These are phyloP conservation scores for Dacryopinax spathularia DNA, from an alignment of 768 basidiomycete species.

Conservation along the genomic window DNA sequence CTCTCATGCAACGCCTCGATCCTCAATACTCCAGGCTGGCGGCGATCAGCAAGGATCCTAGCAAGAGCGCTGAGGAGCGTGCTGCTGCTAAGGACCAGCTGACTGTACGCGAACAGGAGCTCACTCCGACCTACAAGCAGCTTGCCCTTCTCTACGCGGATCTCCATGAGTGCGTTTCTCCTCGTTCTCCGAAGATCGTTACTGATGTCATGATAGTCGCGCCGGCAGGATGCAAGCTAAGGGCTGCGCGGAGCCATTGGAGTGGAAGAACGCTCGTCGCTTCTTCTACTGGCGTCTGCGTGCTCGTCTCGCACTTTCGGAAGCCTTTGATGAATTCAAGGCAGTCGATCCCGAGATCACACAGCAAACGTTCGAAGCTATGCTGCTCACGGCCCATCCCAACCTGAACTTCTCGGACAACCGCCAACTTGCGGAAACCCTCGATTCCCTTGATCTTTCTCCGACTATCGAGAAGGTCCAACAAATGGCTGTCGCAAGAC, in stretches of 20 bases:
- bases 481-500: slow-evolving; percentile 51
- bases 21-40: slow-evolving; percentile 67
- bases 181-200: not conserved
- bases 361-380: slow-evolving; percentile 50
- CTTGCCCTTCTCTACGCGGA: slow-evolving; percentile 90
- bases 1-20: slow-evolving; percentile 89
- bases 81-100: slow-evolving; percentile 53
- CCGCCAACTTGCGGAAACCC: slow-evolving; percentile 43
- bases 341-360: slow-evolving; percentile 60
- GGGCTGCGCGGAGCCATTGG: slow-evolving; percentile 72
- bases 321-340: slow-evolving; percentile 46
- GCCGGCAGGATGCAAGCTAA: slow-evolving; percentile 95
- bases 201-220: slow-evolving; percentile 40
- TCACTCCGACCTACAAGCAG: slow-evolving; percentile 86
- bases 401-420: slow-evolving; percentile 38
- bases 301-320: slow-evolving; percentile 58
- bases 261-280: slow-evolving; percentile 81
- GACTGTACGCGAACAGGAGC: slow-evolving; percentile 56
- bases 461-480: slow-evolving; percentile 49
- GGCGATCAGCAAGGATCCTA: slow-evolving; percentile 57
- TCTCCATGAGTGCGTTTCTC: slow-evolving; percentile 69
- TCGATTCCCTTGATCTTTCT: slow-evolving; percentile 59
- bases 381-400: slow-evolving; percentile 47
- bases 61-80: slow-evolving; percentile 61
- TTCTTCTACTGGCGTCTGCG: slow-evolving; percentile 91